A percentile compares a stretch with the other conserved stretches of the same genome.
phyloP scores from a whole-genome alignment of 1,139 yeast genomes.

The Kurtzmaniella quercitrusa region DNA sequence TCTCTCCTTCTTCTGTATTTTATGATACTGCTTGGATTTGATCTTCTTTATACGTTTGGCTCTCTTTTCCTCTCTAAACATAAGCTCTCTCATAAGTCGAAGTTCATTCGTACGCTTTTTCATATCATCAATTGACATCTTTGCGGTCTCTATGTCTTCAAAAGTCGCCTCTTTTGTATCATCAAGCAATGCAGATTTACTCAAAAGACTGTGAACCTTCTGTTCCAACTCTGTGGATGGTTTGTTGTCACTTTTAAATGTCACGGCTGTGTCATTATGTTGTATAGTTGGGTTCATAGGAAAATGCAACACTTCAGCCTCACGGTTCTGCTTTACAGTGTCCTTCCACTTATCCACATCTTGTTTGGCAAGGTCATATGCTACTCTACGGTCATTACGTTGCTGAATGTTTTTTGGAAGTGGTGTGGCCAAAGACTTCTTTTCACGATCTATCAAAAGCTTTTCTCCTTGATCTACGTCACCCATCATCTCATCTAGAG shows the following conservation, averaged over 20 bases:
- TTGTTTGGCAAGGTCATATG: conserved; percentile 81
- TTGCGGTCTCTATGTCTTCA: conserved; percentile 83
- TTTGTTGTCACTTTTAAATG: conserved; percentile 43
- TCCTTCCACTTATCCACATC: conserved; percentile 90
- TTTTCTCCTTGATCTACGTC: conserved; percentile 53
- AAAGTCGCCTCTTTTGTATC: conserved; percentile 76
- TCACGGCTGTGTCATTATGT: conserved; percentile 49
- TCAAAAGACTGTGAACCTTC: conserved; percentile 58
- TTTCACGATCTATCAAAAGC: conserved; percentile 43
- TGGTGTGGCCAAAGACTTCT: conserved; percentile 64
- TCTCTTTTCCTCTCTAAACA: conserved; percentile 91
- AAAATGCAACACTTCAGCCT: conserved; percentile 80
- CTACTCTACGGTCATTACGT: conserved; percentile 83
- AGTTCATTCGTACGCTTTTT: conserved; percentile 74
- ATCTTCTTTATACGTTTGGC: conserved; percentile 90
- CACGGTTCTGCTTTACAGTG: conserved; percentile 69
- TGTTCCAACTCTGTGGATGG: conserved; percentile 64
- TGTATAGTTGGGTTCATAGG: conserved; percentile 53
- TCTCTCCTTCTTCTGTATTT: conserved; percentile 81
- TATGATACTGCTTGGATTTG: conserved; percentile 85
- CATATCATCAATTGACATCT: conserved; percentile 77
- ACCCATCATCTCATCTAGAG: conserved; percentile 72
- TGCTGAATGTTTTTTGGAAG: conserved; percentile 82
- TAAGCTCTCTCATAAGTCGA: conserved; percentile 87
- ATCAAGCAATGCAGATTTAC: conserved; percentile 64